Conservation (phyloP, 129 eudicot species). For the Lactuca sativa region DNA sequence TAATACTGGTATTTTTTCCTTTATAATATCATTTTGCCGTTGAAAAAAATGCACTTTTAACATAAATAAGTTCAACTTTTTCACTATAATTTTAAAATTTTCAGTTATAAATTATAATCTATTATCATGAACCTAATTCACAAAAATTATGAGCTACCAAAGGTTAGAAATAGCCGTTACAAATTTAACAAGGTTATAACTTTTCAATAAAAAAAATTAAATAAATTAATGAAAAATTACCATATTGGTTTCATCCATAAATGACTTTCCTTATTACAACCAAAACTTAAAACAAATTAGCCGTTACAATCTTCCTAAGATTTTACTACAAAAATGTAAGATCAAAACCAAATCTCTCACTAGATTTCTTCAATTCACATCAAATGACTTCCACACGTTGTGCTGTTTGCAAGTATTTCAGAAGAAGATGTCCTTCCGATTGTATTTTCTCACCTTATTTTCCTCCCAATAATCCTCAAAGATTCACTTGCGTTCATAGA, state of each 20-base stretch:
- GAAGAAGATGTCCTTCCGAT: slow-evolving; percentile 44
- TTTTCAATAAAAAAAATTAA: background rate
- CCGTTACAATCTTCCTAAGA: slow-evolving; percentile 9
- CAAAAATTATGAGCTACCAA: background rate
- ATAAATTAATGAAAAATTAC: slow-evolving; percentile 17
- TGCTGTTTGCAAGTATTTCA: slow-evolving; percentile 49
- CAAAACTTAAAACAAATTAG: background rate
- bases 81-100: no score
- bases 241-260: slow-evolving; percentile 15
- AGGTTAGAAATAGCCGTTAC: slow-evolving; percentile 10
- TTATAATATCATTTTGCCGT: no score
- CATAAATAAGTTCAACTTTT: background rate
- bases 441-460: slow-evolving; percentile 51
- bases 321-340: slow-evolving; percentile 1
- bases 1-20: no score
- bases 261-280: slow-evolving; percentile 8
- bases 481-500: slow-evolving; percentile 40
- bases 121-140: background rate
- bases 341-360: slow-evolving; percentile 13
- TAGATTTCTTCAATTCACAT: slow-evolving; percentile 17
- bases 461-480: slow-evolving; percentile 41
- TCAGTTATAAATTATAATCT: background rate
- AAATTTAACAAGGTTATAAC: background rate
- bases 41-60: no score
- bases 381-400: slow-evolving; percentile 33